These are phyloP conservation scores for Pyrus bretschneideri DNA, from an alignment of 306 rosid species.

Conservation along the genomic window DNA sequence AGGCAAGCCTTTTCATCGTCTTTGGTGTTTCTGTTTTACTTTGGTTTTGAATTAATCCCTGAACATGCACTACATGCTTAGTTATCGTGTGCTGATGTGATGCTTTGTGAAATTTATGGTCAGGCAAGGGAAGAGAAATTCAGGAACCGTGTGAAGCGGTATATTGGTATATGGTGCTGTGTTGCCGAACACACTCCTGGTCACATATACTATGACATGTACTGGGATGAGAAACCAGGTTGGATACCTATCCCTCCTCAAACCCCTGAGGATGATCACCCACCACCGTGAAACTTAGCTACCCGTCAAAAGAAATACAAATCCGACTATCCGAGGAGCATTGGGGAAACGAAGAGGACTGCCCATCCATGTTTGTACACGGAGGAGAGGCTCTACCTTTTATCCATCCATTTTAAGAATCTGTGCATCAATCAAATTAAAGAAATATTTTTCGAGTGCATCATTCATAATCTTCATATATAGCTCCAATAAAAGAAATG, in stretches of 20 bases:
- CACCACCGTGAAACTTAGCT: conserved; percentile 47
- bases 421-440: conserved; percentile 8
- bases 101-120: neutral
- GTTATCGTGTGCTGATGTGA: conserved; percentile 10
- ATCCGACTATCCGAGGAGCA: neutral
- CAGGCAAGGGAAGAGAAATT: conserved; percentile 72
- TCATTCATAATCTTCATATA: neutral
- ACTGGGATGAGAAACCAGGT: conserved; percentile 94
- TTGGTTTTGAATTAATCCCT: neutral
- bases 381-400: conserved; percentile 5
- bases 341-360: neutral
- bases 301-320: neutral
- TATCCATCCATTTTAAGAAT: conserved; percentile 3
- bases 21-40: neutral
- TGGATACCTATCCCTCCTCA: conserved; percentile 92
- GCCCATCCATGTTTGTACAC: neutral
- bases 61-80: neutral
- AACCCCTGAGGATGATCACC: conserved; percentile 74
- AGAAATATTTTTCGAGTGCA: neutral
- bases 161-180: conserved; percentile 94
- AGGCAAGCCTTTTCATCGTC: conserved; percentile 36
- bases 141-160: conserved; percentile 67
- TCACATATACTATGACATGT: conserved; percentile 91
- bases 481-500: conserved; percentile 7
- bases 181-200: conserved; percentile 67